Base-by-base conservation (phyloP, 176 grass and related monocot genomes). In the Dactylis glomerata region DNA sequence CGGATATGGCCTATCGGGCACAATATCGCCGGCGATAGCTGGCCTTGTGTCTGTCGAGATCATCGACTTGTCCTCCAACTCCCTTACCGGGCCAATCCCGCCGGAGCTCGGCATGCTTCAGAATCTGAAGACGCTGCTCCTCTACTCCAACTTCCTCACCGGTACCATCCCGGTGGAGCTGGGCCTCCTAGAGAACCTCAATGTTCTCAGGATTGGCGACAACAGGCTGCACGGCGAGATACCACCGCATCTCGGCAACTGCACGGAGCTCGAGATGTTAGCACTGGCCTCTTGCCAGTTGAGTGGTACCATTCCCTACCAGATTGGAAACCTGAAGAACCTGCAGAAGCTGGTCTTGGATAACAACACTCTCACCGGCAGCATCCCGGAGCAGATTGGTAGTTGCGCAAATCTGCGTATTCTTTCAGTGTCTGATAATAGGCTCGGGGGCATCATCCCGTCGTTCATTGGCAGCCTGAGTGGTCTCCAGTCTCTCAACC, bases 61-160 rank as follows among this genome's bases (percentile, higher is more conserved):
- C 65, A 90, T 98, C 2, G 96, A 98, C 58, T 4, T 98, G 26
- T 98, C 96, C 27, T 98, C 96, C 33, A 95, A 98, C 76, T 89
- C 86, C 38, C 87, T 98, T 61, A 69, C 91, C 22, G 96, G 93
- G 46, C 41, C 73, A 9, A 89, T 98, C 75, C 93, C 96, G 4
- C 37, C 63, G 17, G 93, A 90, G 78, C 61, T 98, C 31, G 87
- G 89, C 26, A 81, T 77, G 89, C 85, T 98, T 80, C 46, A 79
- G 52, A 93, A 90, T 80, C 87, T 98, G 79, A 92, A 68, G 82
- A 82, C 78, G 28, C 64, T 95, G 87, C 80, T 92, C 31, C 91
- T 98, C 74, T 95, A 90, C 93, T 95, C 96, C 75, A 98, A 98
- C 78, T 76, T 69, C 40, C 87, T 98, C 71, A 88, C 86, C 38